Evolutionary conservation across 164 flowering plant species (phyloP).

Genomic region (Berberis vulgaris): DNA sequence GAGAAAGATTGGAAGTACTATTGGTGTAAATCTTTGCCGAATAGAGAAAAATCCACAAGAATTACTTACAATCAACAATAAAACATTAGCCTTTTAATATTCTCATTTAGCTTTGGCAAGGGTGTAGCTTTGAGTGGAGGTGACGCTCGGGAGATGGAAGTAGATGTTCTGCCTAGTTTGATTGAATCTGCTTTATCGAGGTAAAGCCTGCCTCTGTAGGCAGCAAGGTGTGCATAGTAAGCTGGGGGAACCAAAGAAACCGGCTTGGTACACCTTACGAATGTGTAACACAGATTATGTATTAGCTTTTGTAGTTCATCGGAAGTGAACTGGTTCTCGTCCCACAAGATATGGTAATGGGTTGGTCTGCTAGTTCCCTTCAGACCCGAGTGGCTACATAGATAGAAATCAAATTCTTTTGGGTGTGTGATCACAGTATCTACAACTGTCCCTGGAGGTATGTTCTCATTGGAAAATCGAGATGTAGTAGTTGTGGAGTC

Average conservation of each 20-base stretch:
- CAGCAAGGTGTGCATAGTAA: conserved; percentile 93
- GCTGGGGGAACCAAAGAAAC: conserved; percentile 91
- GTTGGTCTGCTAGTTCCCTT: conserved; percentile 93
- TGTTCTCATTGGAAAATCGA: conserved; percentile 41
- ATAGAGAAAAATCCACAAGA: background rate
- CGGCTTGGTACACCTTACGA: conserved; percentile 85
- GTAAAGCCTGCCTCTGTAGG: conserved; percentile 86
- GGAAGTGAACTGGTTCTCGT: conserved; percentile 75
- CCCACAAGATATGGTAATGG: conserved; percentile 83
- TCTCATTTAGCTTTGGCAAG: conserved; percentile 65
- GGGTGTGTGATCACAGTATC: conserved; percentile 86
- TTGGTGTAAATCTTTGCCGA: too few species aligned
- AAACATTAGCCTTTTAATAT: conserved; percentile 78
- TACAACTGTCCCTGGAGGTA: conserved; percentile 91
- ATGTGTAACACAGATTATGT: conserved; percentile 78
- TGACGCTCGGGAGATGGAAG: conserved; percentile 44
- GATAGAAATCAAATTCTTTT: conserved; percentile 80
- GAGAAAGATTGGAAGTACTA: too few species aligned
- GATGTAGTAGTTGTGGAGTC: conserved; percentile 15
- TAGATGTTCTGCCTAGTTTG: conserved; percentile 7
- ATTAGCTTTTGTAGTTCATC: conserved; percentile 83
- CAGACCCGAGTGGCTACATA: conserved; percentile 92
- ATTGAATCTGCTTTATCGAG: conserved; percentile 52
- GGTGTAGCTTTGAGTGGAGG: conserved; percentile 57
- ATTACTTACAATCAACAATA: conserved; percentile 44